Base-by-base conservation (phyloP, 2,329 filamentous ascomycete genomes). In the Pestalotiopsis sp. region DNA sequence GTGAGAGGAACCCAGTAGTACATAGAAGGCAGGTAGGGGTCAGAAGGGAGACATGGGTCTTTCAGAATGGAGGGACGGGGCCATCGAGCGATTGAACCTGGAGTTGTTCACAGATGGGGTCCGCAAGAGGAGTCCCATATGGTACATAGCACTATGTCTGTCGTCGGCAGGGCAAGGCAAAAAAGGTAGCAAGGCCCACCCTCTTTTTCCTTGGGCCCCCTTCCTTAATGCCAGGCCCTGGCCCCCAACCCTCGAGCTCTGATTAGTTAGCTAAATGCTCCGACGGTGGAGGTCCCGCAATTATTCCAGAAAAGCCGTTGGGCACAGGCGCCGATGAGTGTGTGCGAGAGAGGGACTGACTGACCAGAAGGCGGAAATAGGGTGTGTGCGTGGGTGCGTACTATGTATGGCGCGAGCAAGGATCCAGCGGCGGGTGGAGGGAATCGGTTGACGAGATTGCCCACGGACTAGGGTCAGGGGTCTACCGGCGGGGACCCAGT, bases 361-460 rank as follows among this genome's bases (percentile, higher is more conserved):
- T 36, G 11, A 20, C 14, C 14, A 52, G 45, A 52, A 52, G 45
- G 45, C 45, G 45, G 45, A 52, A 52, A 52, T 52, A 52, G 45
- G 45, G 45, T 52, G 45, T 52, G 45, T 52, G 20, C 17, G 45
- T 52, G 45, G 80, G 45, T 52, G 45, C 23, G 45, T 52, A 52
- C 45, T 52, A 52, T 52, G 45, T 52, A 52, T 52, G 45, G 45
- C 45, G 45, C 45, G 45, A 52, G 45, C 45, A 52, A 52, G 45
- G 45, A 52, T 52, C 20, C 76, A 78, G 75, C 76, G 75, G 76
- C 68, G 60, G 72, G 69, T 66, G 63, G 69, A 70, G 78, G 77
- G 80, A 81, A 80, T 81, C 79, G 80, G 82, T 83, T 83, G 81
- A 81, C 78, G 79, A 84, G 80, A 84, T 83, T 83, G 79, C 80